Base-by-base conservation (phyloP, 768 basidiomycete species). In the Suillus paluster region DNA sequence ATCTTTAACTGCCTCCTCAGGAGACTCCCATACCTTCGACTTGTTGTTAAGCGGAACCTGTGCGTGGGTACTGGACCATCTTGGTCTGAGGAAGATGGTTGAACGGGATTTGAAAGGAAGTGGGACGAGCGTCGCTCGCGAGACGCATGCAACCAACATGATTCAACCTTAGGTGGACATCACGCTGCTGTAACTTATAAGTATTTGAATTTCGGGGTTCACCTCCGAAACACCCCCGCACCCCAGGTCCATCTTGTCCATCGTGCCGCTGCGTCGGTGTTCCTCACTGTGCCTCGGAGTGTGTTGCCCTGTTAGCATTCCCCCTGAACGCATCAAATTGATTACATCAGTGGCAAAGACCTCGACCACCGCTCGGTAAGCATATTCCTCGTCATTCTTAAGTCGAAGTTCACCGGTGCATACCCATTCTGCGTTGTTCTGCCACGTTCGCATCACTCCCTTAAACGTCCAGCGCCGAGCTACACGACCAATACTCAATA, bases 1-100 rank as follows among this genome's bases (percentile, higher is more conserved):
- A 67, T 89, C 91, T 71, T 84, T 83, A 64, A 97, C 83, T 2
- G 94, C 95, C 63, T 93, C 91, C 49, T 95, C 94, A 0, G 83
- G 88, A 15, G 88, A 91, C 27, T 79, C 76, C 87, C 89, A 96
- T n/a, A 97, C 82, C 75, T 97, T 94, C 53, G 73, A 78, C 68
- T 73, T 78, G 33, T 67, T 73, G 2, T 75, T 77, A 12, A 75
- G 68, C 5, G 77, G 74, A 19, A 63, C 14, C 5, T 63, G 65
- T 10, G 67, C 60, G 5, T 64, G 63, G 3, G 67, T 68, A 50
- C 74, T 74, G 59, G 71, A 77, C 15, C 33, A 50, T 55, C 57
- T 46, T 25, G 25, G 25, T 58, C 68, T 71, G 49, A 38, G 36
- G 10, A 66, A 38, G 41, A 48, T 63, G 15, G 59, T 58, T 11